These are phyloP conservation scores for Macroventuria anomochaeta DNA, from an alignment of 2,329 filamentous ascomycete species.

Conservation along the genomic window DNA sequence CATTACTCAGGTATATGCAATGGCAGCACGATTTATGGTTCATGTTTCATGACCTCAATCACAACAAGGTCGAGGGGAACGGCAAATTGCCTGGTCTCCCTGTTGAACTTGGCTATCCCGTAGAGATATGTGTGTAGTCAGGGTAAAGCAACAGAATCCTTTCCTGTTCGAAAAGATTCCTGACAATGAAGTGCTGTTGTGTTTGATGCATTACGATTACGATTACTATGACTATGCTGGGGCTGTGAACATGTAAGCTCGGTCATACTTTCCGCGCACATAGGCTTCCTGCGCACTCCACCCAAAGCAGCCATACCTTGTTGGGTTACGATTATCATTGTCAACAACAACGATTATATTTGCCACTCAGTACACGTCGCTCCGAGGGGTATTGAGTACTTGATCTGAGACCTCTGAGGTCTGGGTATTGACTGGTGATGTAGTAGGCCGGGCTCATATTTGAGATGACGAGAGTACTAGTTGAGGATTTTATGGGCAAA, in stretches of 20 bases:
- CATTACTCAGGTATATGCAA: slow-evolving; percentile 30
- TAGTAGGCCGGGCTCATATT: too few species aligned
- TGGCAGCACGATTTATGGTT: slow-evolving; percentile 43
- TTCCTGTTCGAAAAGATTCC: slow-evolving; percentile 46
- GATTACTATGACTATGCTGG: slow-evolving; percentile 16
- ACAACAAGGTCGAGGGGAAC: slow-evolving; percentile 50
- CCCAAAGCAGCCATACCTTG: too few species aligned
- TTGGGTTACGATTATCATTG: too few species aligned
- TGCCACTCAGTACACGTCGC: too few species aligned
- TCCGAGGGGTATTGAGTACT: too few species aligned
- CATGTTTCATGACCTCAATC: slow-evolving; percentile 41
- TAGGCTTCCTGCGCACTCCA: too few species aligned
- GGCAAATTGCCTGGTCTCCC: slow-evolving; percentile 49
- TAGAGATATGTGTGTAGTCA: slow-evolving; percentile 35
- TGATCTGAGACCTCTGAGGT: too few species aligned
- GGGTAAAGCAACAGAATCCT: slow-evolving; percentile 49
- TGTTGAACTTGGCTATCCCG: slow-evolving; percentile 46
- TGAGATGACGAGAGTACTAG: too few species aligned
- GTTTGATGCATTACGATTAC: slow-evolving; percentile 39
- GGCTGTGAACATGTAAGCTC: slow-evolving; percentile 30
- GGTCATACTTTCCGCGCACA: too few species aligned
- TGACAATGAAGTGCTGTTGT: slow-evolving; percentile 43
- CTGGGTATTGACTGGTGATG: too few species aligned
- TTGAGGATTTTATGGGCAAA: too few species aligned
- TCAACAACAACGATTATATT: too few species aligned